Conservation (phyloP, 306 rosid genomes). For the Mimosa pudica region DNA sequence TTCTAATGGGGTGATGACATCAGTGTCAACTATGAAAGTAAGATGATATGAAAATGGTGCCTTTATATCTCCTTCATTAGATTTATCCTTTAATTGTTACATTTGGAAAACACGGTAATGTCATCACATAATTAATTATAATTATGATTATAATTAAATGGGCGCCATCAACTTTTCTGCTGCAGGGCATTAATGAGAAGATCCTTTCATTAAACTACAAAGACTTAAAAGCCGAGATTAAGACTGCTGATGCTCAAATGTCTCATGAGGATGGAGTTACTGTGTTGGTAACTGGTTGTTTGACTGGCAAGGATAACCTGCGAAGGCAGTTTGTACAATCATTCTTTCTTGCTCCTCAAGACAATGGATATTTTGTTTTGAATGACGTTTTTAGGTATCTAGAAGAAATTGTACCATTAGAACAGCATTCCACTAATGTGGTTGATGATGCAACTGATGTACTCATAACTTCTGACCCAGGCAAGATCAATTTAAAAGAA, state of each 20-base stretch:
- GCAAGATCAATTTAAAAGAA: conserved; percentile 39
- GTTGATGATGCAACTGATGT: conserved; percentile 43
- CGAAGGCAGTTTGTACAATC: conserved; percentile 71
- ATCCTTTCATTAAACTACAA: conserved; percentile 67
- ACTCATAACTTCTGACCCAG: conserved; percentile 48
- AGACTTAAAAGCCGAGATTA: conserved; percentile 66
- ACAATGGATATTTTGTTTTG: conserved; percentile 70
- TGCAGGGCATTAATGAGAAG: conserved; percentile 74
- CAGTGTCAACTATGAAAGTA: conserved; percentile 86
- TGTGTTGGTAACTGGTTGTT: conserved; percentile 78
- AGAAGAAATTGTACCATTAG: conserved; percentile 53
- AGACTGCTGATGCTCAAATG: conserved; percentile 78
- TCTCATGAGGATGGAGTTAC: conserved; percentile 67
- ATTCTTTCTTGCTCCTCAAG: conserved; percentile 87
- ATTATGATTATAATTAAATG: conserved; percentile 17
- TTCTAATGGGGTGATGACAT: conserved; percentile 61
- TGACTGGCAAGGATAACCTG: conserved; percentile 72
- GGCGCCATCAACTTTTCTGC: conserved; percentile 15
- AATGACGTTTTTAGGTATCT: conserved; percentile 79
- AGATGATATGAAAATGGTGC: conserved; percentile 31
- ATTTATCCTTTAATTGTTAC: not conserved
- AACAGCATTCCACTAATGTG: conserved; percentile 42
- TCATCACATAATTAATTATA: conserved; percentile 21
- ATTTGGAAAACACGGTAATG: conserved; percentile 14
- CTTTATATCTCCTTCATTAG: not conserved